Conservation (phyloP, 1,284 basidiomycete genomes). For the Chalciporus sp. region DNA sequence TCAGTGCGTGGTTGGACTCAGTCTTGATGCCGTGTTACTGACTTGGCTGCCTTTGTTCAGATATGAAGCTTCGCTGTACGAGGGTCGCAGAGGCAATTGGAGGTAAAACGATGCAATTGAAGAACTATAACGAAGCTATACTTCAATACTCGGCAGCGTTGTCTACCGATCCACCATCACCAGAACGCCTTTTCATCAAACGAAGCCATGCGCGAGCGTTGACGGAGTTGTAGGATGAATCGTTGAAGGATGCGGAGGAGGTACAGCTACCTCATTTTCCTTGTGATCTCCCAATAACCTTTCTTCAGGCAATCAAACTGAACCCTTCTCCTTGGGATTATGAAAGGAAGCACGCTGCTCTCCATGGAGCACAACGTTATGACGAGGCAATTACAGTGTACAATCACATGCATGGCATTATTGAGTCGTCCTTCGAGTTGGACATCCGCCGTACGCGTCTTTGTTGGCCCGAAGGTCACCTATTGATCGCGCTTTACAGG, state of each 20-base stretch:
- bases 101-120: background rate
- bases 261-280: background rate
- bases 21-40: no score
- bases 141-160: background rate
- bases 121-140: background rate
- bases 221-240: background rate
- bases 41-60: no score
- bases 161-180: background rate
- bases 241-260: background rate
- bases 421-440: no score
- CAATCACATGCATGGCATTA: no score
- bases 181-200: background rate
- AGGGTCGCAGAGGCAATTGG: background rate
- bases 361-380: no score
- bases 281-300: no score
- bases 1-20: no score
- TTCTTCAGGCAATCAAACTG: background rate
- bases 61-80: background rate
- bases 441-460: no score
- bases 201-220: background rate
- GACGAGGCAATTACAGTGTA: no score
- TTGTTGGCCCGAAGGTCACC: no score
- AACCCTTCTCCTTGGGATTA: background rate
- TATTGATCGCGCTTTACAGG: no score
- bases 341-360: background rate